Conservation (phyloP, 1,139 yeast species). For the Saccharomyces hybrid region DNA sequence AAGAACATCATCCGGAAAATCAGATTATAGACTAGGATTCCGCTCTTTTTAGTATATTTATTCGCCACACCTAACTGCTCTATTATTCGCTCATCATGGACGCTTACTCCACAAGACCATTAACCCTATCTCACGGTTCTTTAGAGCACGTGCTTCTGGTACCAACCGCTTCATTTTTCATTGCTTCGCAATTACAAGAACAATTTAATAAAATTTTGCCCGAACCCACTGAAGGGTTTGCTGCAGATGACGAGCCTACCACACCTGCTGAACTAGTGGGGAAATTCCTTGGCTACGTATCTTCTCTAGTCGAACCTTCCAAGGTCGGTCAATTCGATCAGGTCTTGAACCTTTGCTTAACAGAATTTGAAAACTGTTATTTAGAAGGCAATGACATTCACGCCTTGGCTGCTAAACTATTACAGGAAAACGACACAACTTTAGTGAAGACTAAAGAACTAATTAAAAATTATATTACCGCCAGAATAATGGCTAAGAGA, state of each 20-base stretch:
- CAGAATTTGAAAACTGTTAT: conserved; percentile 79
- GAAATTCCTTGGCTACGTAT: conserved; percentile 74
- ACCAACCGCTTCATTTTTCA: conserved; percentile 72
- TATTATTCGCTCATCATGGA: conserved; percentile 12
- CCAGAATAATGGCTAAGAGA: conserved; percentile 43
- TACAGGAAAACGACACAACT: conserved; percentile 43
- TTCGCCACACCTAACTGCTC: not conserved
- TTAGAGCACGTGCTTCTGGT: conserved; percentile 84
- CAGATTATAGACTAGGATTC: not conserved
- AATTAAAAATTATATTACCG: conserved; percentile 62
- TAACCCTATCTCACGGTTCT: conserved; percentile 75
- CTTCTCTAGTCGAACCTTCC: conserved; percentile 46
- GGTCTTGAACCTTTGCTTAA: conserved; percentile 59
- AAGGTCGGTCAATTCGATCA: conserved; percentile 52
- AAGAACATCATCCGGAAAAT: not conserved
- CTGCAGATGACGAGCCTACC: conserved; percentile 83
- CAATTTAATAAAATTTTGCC: conserved; percentile 72
- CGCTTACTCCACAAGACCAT: conserved; percentile 54
- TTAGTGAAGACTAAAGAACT: conserved; percentile 61
- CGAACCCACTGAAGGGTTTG: conserved; percentile 72
- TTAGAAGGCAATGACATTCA: conserved; percentile 76
- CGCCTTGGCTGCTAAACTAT: conserved; percentile 69
- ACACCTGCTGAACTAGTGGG: conserved; percentile 83
- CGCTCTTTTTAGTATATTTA: conserved; percentile 1
- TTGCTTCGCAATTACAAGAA: conserved; percentile 81